Evolutionary conservation across 2,329 filamentous ascomycete species (phyloP), one percentile per base, ranked within the genome.

Genomic region (Aspergillus brunneoviolaceus): DNA sequence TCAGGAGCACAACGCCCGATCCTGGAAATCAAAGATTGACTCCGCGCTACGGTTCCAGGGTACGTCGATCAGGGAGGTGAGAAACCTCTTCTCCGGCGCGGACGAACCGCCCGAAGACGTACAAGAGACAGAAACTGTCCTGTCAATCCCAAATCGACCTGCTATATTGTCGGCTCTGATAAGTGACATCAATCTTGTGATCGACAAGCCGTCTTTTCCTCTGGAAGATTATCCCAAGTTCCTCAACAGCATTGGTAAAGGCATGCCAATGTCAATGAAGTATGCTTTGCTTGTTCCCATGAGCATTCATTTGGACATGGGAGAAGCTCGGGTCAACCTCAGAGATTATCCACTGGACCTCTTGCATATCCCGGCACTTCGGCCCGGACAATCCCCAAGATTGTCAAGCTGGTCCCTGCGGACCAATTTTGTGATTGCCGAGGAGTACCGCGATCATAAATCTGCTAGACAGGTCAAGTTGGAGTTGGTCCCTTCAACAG

Each of bases 191-290:
- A 89, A 94, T 64, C 83, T 99, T 58, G 81, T 87, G 33, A 82
- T 99, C 60, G 95, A 98, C 75, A 97, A 96, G 73, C 95, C 95
- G 0, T 94, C 91, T 0, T 99, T 99, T 72, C 89, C 92, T 0
- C 80, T 96, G 60, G 82, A 86, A 2, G 88, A 96, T 12, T 86
- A 94, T 57, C 90, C 94, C 0, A 85, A 89, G 16, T 99, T 96
- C 72, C 80, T 99, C 27, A 85, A 97, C 71, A 86, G 87, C 51
- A 88, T 98, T 60, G 95, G 95, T n/a, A 99, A 99, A 78, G 95
- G 95, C 1, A 96, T 99, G 87, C 95, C 95, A 1, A 83, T 87
- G 63, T 89, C 96, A 69, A 99, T 92, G 85, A 82, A 94, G 70
- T 99, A 98, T 73, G 88, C 92, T 10, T 81, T 99, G 21, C 83